Conservation (phyloP, 768 basidiomycete genomes). For the Punctularia strigosozonata region DNA sequence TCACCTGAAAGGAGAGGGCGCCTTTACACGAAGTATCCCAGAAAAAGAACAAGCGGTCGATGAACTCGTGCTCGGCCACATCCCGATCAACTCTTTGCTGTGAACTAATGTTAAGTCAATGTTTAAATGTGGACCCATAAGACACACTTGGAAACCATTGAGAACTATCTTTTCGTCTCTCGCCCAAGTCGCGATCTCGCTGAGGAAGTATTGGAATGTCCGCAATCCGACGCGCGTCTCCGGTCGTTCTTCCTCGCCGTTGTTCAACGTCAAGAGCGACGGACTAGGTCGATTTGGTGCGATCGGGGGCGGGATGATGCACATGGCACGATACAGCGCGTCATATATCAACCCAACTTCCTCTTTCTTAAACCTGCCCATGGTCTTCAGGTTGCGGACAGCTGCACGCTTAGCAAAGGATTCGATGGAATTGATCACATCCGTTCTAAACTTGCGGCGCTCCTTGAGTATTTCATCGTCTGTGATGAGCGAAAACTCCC, state of each 20-base stretch:
- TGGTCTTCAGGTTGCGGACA: slow-evolving; percentile 70
- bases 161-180: slow-evolving; percentile 84
- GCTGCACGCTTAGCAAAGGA: slow-evolving; percentile 88
- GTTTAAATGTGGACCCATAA: slow-evolving; percentile 1
- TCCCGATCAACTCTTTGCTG: slow-evolving; percentile 81
- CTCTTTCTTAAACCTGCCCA: slow-evolving; percentile 78
- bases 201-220: slow-evolving; percentile 85
- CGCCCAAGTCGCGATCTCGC: slow-evolving; percentile 93
- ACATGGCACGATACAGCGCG: slow-evolving; percentile 78
- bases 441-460: slow-evolving; percentile 73
- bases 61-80: slow-evolving; percentile 93
- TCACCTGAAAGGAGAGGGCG: slow-evolving; percentile 83
- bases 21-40: slow-evolving; percentile 83
- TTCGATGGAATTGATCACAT: slow-evolving; percentile 89
- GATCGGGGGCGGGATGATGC: slow-evolving; percentile 52
- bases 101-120: slow-evolving; percentile 2
- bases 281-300: slow-evolving; percentile 30
- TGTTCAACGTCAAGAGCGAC: slow-evolving; percentile 41
- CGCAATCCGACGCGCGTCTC: slow-evolving; percentile 81
- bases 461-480: slow-evolving; percentile 89
- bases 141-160: slow-evolving; percentile 76
- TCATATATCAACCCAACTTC: slow-evolving; percentile 88
- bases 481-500: slow-evolving; percentile 93
- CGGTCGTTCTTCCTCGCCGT: slow-evolving; percentile 55
- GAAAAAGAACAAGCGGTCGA: slow-evolving; percentile 87